phyloP scores from a whole-genome alignment of 1,284 basidiomycete genomes.

The Pyrrhoderma lamaoense region DNA sequence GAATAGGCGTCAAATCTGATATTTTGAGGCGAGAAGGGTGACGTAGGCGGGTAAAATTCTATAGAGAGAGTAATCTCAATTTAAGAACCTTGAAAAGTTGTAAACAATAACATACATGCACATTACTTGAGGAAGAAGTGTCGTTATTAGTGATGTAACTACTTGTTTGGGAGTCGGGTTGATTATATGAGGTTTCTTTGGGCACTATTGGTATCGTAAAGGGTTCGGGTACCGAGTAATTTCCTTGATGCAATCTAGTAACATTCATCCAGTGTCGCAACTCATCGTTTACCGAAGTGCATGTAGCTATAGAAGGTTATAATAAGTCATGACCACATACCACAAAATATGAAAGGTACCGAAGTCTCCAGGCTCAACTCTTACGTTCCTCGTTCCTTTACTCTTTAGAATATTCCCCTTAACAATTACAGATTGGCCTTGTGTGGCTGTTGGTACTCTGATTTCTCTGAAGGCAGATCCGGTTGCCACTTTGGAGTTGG shows the following conservation, averaged over 20 bases:
- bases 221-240: conserved; percentile 39
- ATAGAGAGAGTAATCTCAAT: too few species aligned
- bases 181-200: not conserved
- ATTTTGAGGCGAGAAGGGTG: conserved; percentile 62
- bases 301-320: conserved; percentile 32
- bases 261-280: conserved; percentile 51
- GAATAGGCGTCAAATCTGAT: conserved; percentile 55
- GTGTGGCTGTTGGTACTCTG: conserved; percentile 35
- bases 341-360: conserved; percentile 28
- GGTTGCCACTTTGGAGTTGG: conserved; percentile 17
- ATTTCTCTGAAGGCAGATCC: conserved; percentile 18
- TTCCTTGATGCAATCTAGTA: conserved; percentile 42
- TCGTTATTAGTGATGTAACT: too few species aligned
- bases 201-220: conserved; percentile 39
- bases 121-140: too few species aligned
- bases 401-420: conserved; percentile 40
- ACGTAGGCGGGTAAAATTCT: conserved; percentile 38
- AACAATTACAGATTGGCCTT: conserved; percentile 44
- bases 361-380: conserved; percentile 34
- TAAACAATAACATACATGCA: too few species aligned
- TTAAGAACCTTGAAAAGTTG: too few species aligned
- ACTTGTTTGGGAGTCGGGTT: not conserved
- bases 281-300: conserved; percentile 50
- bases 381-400: conserved; percentile 39
- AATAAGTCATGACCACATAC: conserved; percentile 3